Evolutionary conservation across 306 rosid species (phyloP).

Genomic region (Astragalus membranaceus): DNA sequence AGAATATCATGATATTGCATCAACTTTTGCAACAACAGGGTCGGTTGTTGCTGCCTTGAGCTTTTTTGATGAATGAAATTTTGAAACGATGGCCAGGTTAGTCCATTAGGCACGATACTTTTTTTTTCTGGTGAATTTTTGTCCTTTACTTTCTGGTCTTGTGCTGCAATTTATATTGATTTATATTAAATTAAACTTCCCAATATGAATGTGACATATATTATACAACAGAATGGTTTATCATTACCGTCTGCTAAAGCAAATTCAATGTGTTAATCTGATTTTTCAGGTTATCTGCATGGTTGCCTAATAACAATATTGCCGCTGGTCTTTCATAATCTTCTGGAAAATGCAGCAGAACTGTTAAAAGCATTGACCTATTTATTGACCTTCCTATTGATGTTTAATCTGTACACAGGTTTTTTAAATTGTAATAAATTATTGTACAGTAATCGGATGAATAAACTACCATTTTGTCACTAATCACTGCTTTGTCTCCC

Average conservation of each 20-base stretch:
- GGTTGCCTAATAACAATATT: slow-evolving; percentile 1
- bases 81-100: slow-evolving; percentile 25
- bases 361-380: slow-evolving; percentile 14
- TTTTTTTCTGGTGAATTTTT: background rate
- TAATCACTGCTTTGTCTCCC: background rate
- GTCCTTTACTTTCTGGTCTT: background rate
- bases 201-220: background rate
- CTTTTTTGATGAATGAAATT: slow-evolving; percentile 48
- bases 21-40: slow-evolving; percentile 72
- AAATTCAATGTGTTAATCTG: slow-evolving; percentile 2
- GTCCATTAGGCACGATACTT: slow-evolving; percentile 1
- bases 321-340: slow-evolving; percentile 14
- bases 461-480: slow-evolving; percentile 2
- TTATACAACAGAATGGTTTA: background rate
- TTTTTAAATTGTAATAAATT: slow-evolving; percentile 2
- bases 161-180: background rate
- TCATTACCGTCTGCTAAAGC: background rate
- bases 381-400: background rate
- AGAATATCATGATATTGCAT: slow-evolving; percentile 71
- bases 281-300: slow-evolving; percentile 2
- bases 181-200: background rate
- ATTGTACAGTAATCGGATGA: slow-evolving; percentile 22
- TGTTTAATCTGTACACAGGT: slow-evolving; percentile 3
- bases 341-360: slow-evolving; percentile 3
- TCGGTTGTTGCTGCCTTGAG: slow-evolving; percentile 90